These are phyloP conservation scores for Nannizzia gypsea DNA, from an alignment of 2,329 filamentous ascomycete species.

Conservation along the genomic window DNA sequence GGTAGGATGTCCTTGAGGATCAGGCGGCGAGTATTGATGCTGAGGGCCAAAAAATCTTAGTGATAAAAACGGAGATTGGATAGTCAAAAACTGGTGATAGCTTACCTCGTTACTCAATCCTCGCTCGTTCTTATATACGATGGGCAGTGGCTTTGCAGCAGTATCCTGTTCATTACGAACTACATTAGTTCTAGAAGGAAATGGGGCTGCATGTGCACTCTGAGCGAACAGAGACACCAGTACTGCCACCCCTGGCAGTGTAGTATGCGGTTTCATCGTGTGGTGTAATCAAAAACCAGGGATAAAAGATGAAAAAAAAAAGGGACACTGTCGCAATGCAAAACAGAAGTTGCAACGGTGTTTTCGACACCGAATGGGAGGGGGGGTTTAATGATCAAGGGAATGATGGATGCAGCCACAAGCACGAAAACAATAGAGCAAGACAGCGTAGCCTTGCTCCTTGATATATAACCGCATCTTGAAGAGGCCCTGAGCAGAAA, in stretches of 20 bases:
- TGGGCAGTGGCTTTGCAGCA: not conserved
- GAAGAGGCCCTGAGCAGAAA: not conserved
- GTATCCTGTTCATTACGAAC: not conserved
- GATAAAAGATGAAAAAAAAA: not conserved
- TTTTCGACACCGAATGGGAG: not conserved
- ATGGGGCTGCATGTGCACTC: conserved; percentile 4
- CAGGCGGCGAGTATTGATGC: conserved; percentile 5
- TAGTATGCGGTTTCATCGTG: not conserved
- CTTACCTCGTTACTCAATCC: not conserved
- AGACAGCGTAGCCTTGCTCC: not conserved
- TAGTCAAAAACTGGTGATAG: not conserved
- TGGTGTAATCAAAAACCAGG: too few species aligned
- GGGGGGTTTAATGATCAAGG: not conserved
- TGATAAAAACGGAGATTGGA: not conserved
- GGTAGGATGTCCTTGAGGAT: conserved; percentile 8
- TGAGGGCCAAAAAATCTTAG: not conserved
- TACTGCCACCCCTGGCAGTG: conserved; percentile 1
- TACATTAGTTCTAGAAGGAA: not conserved
- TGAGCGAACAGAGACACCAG: conserved; percentile 3
- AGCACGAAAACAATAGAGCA: not conserved
- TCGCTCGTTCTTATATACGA: not conserved
- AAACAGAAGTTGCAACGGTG: not conserved
- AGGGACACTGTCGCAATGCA: not conserved
- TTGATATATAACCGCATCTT: not conserved
- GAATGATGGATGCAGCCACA: not conserved